Base-by-base conservation (phyloP, 2,329 filamentous ascomycete species). In the Monilinia fructicola region DNA sequence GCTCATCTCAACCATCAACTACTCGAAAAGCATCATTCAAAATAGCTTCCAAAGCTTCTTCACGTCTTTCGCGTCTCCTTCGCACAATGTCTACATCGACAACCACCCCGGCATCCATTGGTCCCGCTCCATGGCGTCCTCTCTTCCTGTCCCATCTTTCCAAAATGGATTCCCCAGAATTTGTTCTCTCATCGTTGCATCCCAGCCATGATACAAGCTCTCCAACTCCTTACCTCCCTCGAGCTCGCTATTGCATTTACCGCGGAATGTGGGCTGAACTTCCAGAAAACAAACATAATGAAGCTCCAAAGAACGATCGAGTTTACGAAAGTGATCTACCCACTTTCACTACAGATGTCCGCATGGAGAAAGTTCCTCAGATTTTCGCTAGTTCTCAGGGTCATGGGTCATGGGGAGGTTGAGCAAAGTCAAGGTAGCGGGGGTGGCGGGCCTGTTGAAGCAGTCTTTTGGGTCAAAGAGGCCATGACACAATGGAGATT, bases 301-400 rank as follows among this genome's bases (percentile, higher is more conserved):
- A 85, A 44, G 90, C 91, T 3, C 82, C 87, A 69, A 82, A 82
- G 69, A 97, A 97, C 77, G 88, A 90, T 5, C 72, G 79, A 9
- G 79, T 85, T 0, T 97, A 86, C 75, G 88, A 90, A 74, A 92
- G 87, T 72, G 93, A 98, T 71, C 80, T 94, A 72, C 85, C 90
- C 3, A 89, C 90, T 0, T 89, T 97, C 74, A 97, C 94, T 0
- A 97, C 93, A 0, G 95, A 98, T 77, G 86, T 86, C 11, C 86
- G 94, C 55, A 97, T 96, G 92, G 84, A 88, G 68, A 98, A 98
- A 81, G 82, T 90, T 0, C 81, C 82, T 3, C 89, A 97, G 77
- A 78, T 98, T 4, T 85, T 88, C 69, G 80, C 79, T 7, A 82
- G 79, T 6, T 80, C 80, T 14, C 76, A 78, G 31, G 82, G 80